phyloP scores from a whole-genome alignment of 371 early-diverging fungal genomes.

The Saksenaea oblongispora region DNA sequence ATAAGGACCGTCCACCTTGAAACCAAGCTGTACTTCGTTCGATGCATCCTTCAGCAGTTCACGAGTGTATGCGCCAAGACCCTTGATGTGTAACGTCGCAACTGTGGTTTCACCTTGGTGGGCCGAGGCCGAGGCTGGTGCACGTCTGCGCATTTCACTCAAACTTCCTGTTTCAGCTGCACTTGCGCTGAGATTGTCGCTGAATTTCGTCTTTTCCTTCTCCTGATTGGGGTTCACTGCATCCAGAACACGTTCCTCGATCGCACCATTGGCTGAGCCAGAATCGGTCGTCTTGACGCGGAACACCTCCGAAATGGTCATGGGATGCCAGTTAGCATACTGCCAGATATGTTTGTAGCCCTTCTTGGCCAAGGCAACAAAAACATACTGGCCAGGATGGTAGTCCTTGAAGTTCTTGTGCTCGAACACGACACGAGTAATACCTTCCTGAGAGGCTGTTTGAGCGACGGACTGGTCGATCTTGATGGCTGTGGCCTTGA shows the following conservation, averaged over 20 bases:
- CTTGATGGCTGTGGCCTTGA: conserved; percentile 17
- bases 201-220: conserved; percentile 8
- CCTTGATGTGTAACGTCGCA: conserved; percentile 45
- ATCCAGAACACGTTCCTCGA: not conserved
- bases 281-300: conserved; percentile 10
- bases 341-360: conserved; percentile 19
- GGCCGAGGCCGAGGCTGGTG: conserved; percentile 6
- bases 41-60: conserved; percentile 18
- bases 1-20: conserved; percentile 47
- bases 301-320: conserved; percentile 45
- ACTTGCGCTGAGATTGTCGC: not conserved
- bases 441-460: conserved; percentile 30
- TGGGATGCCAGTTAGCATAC: conserved; percentile 47
- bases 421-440: conserved; percentile 42
- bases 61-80: conserved; percentile 36
- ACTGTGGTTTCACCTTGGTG: conserved; percentile 12
- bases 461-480: conserved; percentile 24
- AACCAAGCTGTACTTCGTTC: conserved; percentile 13
- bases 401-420: conserved; percentile 23
- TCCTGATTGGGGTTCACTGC: not conserved
- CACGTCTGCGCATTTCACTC: conserved; percentile 15
- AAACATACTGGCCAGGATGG: conserved; percentile 50
- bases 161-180: not conserved
- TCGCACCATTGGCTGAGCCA: not conserved
- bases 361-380: conserved; percentile 31